Evolutionary conservation across 2,329 filamentous ascomycete species (phyloP), one percentile per base, ranked within the genome.

Genomic region (Sporothrix protearum): DNA sequence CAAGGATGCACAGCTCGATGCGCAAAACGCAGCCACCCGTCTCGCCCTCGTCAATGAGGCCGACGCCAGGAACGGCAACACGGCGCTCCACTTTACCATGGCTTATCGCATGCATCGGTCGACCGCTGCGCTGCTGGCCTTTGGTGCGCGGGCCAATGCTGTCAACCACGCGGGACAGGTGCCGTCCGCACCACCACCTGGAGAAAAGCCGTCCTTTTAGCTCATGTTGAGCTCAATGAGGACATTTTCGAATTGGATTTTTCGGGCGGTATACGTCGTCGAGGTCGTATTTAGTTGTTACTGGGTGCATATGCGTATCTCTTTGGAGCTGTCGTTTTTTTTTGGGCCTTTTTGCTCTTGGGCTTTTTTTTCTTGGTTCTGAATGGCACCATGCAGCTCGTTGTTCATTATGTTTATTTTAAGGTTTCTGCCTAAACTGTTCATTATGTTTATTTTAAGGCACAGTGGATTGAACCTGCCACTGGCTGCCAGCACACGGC

Each of bases 21-120:
- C 39, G 36, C 61, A 47, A 64, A 64, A 64, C 49, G 66, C 49
- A 16, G 68, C 68, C 36, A 47, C 30, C 51, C 68, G 68, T 22
- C 51, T 49, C 39, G 51, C 22, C 22, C 36, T 59, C 53, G 7
- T 69, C 36, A 61, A 61, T 28, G 68, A 69, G 68, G 53, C 68
- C 51, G 53, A 59, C 68, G 47, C 28, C 28, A 45, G 30, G 30
- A 47, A 59, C 53, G 68, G 68, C 53, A 69, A 69, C 68, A 69
- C 53, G 12, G 22, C 68, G 51, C 68, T 69, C 25, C 68, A 69
- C 68, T 49, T 69, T 30, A 28, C 68, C 36, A 30, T 42, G 53
- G 51, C 51, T 19, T 69, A 69, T 19, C 51, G 68, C 36, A 39
- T 69, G 68, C 68, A n/a, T 16, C 51, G 53, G 36, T 61, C 36